These are phyloP conservation scores for Wickerhamomyces sp. DNA, from an alignment of 1,139 yeast species.

Conservation along the genomic window DNA sequence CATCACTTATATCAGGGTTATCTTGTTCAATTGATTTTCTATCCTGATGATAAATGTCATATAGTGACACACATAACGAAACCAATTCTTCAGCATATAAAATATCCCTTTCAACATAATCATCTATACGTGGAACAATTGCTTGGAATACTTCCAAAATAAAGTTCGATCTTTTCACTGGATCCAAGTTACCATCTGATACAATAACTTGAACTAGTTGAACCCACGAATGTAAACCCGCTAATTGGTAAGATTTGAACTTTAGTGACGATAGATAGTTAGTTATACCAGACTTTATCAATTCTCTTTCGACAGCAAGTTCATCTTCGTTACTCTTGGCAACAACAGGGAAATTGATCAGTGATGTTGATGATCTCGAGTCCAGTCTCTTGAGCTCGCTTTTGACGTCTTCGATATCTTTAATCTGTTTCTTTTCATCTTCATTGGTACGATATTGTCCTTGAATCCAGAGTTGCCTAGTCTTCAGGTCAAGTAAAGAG, in stretches of 20 bases:
- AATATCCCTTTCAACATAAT: slow-evolving; percentile 64
- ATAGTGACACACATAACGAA: slow-evolving; percentile 66
- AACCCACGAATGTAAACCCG: slow-evolving; percentile 77
- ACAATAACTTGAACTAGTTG: slow-evolving; percentile 71
- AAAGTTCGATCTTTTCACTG: slow-evolving; percentile 48
- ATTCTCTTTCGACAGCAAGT: slow-evolving; percentile 14
- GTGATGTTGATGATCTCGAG: slow-evolving; percentile 23
- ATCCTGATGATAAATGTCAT: slow-evolving; percentile 56
- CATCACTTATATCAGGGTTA: slow-evolving; percentile 32
- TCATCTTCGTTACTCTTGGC: slow-evolving; percentile 20
- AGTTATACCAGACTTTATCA: slow-evolving; percentile 34
- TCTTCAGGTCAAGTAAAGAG: slow-evolving; percentile 26
- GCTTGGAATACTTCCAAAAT: slow-evolving; percentile 73
- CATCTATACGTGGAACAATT: slow-evolving; percentile 71
- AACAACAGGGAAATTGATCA: slow-evolving; percentile 18
- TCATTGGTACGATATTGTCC: slow-evolving; percentile 18
- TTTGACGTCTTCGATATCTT: slow-evolving; percentile 23
- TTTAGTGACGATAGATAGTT: slow-evolving; percentile 42
- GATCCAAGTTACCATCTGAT: slow-evolving; percentile 47
- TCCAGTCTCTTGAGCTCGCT: slow-evolving; percentile 27
- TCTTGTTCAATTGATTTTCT: slow-evolving; percentile 28
- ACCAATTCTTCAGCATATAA: slow-evolving; percentile 72
- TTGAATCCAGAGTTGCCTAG: slow-evolving; percentile 17
- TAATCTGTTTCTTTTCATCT: slow-evolving; percentile 13
- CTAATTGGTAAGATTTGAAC: slow-evolving; percentile 50